These are phyloP conservation scores for Nidularia sp. DNA, from an alignment of 768 basidiomycete species.

Conservation along the genomic window DNA sequence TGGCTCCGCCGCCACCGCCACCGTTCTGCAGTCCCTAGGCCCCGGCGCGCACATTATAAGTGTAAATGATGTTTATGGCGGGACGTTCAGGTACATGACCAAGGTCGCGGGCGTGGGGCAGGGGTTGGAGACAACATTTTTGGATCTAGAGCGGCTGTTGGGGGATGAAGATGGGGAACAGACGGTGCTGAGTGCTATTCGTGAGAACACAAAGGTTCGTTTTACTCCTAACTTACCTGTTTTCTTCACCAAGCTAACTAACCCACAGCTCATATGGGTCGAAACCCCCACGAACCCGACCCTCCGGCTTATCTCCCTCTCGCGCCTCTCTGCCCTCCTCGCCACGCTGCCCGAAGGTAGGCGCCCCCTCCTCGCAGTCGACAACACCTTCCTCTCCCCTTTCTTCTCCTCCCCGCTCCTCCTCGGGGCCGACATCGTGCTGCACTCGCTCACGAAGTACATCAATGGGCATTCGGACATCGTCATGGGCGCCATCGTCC, in stretches of 20 bases:
- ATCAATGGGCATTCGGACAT: constrained; percentile 94
- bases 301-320: constrained; percentile 80
- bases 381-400: constrained; percentile 93
- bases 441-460: constrained; percentile 88
- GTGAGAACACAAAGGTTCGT: constrained; percentile 76
- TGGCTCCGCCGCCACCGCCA: constrained; percentile 84
- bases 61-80: constrained; percentile 93
- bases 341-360: constrained; percentile 46
- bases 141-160: constrained; percentile 81
- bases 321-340: constrained; percentile 62
- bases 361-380: constrained; percentile 78
- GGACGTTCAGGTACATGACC: constrained; percentile 82
- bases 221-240: neutral
- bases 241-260: neutral
- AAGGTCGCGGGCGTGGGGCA: constrained; percentile 61
- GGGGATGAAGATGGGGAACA: constrained; percentile 64
- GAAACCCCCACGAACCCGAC: constrained; percentile 96
- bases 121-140: constrained; percentile 67
- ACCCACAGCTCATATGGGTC: constrained; percentile 85
- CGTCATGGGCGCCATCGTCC: constrained; percentile 80
- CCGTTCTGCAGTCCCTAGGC: constrained; percentile 73
- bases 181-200: constrained; percentile 55
- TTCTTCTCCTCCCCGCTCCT: constrained; percentile 87
- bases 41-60: constrained; percentile 75
- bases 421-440: constrained; percentile 79